Percentiles rank a stretch among this genome's conserved stretches.
phyloP scores from a whole-genome alignment of 495 filamentous ascomycete species.

The Viridothelium virens region DNA sequence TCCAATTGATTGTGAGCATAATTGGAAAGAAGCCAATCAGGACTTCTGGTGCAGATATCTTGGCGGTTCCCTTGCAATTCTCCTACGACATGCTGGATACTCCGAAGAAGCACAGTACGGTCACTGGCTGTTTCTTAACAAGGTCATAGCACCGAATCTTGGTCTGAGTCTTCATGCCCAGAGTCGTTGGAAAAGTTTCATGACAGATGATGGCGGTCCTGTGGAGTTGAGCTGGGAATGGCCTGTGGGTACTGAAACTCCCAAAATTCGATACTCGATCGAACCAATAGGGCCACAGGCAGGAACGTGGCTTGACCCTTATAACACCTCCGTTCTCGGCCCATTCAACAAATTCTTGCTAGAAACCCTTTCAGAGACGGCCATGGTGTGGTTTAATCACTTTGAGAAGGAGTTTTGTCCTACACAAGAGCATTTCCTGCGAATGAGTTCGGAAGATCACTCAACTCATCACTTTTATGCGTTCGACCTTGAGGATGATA shows the following conservation, averaged over 20 bases:
- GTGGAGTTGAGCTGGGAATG: slow-evolving; percentile 1
- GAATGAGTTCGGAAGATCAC: neutral
- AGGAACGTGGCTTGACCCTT: neutral
- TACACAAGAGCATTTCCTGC: neutral
- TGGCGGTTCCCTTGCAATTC: neutral
- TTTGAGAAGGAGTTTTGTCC: neutral
- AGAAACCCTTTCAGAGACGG: neutral
- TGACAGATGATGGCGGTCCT: slow-evolving; percentile 5
- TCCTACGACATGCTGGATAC: neutral
- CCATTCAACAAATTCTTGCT: neutral
- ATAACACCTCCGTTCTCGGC: neutral
- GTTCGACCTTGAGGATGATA: neutral
- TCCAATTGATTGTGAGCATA: neutral
- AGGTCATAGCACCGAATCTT: neutral
- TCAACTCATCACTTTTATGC: neutral
- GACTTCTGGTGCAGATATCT: neutral
- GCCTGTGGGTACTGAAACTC: neutral
- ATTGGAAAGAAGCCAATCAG: neutral
- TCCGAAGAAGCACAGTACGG: neutral
- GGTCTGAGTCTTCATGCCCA: neutral
- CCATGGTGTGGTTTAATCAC: neutral
- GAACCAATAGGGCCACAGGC: neutral
- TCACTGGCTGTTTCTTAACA: neutral
- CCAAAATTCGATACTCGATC: slow-evolving; percentile 2
- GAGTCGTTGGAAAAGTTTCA: neutral